phyloP scores from a whole-genome alignment of 2,329 filamentous ascomycete genomes.

The Endoconidiophora laricicola region DNA sequence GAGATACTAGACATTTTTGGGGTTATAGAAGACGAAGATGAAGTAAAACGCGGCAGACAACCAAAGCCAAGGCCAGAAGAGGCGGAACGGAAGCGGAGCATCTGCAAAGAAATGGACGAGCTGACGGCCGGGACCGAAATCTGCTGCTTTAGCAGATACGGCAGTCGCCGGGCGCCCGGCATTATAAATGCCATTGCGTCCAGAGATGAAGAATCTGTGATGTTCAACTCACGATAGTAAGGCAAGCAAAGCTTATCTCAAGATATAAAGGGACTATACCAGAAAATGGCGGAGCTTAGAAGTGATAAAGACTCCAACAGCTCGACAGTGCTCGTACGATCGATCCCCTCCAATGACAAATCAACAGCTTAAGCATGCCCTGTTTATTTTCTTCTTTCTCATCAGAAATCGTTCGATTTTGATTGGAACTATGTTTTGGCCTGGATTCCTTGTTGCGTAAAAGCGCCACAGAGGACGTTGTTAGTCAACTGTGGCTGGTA shows the following conservation, averaged over 20 bases:
- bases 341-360: no score
- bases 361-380: no score
- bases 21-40: neutral
- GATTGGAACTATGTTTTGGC: slow-evolving; percentile 4
- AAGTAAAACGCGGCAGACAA: neutral
- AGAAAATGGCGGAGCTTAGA: neutral
- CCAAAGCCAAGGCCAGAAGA: no score
- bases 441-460: neutral
- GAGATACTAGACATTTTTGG: neutral
- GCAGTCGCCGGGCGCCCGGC: slow-evolving; percentile 11
- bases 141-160: slow-evolving; percentile 1
- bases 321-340: neutral
- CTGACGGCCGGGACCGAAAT: neutral
- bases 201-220: neutral
- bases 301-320: neutral
- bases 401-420: slow-evolving; percentile 8
- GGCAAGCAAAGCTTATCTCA: no score
- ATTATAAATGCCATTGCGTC: slow-evolving; percentile 11
- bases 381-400: neutral
- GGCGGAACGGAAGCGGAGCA: neutral
- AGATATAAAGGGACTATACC: neutral
- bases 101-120: slow-evolving; percentile 3
- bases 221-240: neutral
- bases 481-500: slow-evolving; percentile 1
- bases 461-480: slow-evolving; percentile 1